phyloP scores from a whole-genome alignment of 306 rosid species.

The Sicyos edulis region DNA sequence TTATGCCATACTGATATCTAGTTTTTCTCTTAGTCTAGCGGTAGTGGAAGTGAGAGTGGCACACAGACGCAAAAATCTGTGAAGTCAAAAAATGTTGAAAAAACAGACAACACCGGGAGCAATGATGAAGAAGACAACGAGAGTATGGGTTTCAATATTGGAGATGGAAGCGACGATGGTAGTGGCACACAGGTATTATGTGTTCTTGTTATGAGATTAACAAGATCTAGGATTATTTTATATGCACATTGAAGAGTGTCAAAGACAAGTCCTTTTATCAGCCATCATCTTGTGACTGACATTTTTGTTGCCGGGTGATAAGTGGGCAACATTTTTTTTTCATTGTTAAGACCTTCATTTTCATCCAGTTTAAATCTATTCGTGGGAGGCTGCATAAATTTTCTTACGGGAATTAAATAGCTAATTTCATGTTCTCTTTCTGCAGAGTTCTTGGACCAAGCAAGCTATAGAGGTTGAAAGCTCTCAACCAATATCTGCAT shows the following conservation, averaged over 20 bases:
- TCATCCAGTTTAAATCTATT: background rate
- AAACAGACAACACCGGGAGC: conserved; percentile 58
- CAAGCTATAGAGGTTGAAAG: conserved; percentile 77
- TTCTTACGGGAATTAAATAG: too few species aligned
- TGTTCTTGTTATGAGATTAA: conserved; percentile 3
- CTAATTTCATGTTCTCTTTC: conserved; percentile 26
- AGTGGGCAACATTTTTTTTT: background rate
- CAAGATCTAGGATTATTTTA: conserved; percentile 11
- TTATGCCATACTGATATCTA: conserved; percentile 9
- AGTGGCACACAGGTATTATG: conserved; percentile 78
- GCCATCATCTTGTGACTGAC: background rate
- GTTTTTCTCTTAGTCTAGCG: conserved; percentile 63
- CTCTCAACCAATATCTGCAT: conserved; percentile 43
- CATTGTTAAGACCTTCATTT: too few species aligned
- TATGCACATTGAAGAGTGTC: background rate
- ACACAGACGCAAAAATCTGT: conserved; percentile 64
- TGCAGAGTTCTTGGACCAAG: conserved; percentile 91
- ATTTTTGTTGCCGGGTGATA: background rate
- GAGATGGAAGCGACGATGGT: conserved; percentile 72
- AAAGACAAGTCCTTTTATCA: background rate
- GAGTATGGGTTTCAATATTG: conserved; percentile 52
- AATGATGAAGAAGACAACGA: conserved; percentile 55
- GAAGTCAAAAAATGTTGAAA: conserved; percentile 56
- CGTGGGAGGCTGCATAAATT: background rate
- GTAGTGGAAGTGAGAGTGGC: conserved; percentile 90